These are phyloP conservation scores for Cenococcum geophilum DNA, from an alignment of 495 filamentous ascomycete genomes.

Conservation along the genomic window DNA sequence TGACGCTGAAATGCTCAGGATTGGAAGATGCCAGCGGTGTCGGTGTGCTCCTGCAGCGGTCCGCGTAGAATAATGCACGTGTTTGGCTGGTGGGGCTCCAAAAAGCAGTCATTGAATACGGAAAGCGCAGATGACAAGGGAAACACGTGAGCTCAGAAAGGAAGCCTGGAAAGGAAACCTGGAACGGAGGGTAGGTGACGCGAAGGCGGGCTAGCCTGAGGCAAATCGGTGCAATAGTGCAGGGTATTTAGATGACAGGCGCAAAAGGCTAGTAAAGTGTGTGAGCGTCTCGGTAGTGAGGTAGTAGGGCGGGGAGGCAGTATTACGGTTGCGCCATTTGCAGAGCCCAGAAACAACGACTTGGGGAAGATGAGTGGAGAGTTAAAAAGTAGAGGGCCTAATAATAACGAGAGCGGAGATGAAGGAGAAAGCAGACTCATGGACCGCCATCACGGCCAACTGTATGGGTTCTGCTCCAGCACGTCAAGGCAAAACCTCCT, in stretches of 20 bases:
- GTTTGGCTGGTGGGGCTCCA: not conserved
- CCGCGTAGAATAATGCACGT: constrained; percentile 3
- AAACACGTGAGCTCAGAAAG: not conserved
- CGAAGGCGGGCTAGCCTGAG: too few relatives aligned
- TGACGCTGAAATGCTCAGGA: not conserved
- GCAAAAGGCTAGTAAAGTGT: too few relatives aligned
- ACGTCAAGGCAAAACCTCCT: not conserved
- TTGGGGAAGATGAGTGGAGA: not conserved
- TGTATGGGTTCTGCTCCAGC: not conserved
- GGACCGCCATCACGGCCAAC: not conserved
- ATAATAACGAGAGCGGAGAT: not conserved
- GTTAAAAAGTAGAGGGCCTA: not conserved
- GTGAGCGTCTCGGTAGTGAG: too few relatives aligned
- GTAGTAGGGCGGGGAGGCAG: too few relatives aligned
- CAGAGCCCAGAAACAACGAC: not conserved
- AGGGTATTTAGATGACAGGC: too few relatives aligned
- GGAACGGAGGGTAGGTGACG: not conserved
- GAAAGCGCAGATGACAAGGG: not conserved
- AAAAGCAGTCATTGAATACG: not conserved
- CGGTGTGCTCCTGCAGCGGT: constrained; percentile 9
- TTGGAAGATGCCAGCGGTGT: not conserved
- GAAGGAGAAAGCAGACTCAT: not conserved
- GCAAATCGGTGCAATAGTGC: too few relatives aligned
- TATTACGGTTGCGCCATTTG: not conserved
- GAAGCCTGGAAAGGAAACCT: not conserved